Evolutionary conservation across 768 basidiomycete genomes (phyloP), one percentile per base, ranked within the genome.

Genomic region (Macrolepiota dolichaula): DNA sequence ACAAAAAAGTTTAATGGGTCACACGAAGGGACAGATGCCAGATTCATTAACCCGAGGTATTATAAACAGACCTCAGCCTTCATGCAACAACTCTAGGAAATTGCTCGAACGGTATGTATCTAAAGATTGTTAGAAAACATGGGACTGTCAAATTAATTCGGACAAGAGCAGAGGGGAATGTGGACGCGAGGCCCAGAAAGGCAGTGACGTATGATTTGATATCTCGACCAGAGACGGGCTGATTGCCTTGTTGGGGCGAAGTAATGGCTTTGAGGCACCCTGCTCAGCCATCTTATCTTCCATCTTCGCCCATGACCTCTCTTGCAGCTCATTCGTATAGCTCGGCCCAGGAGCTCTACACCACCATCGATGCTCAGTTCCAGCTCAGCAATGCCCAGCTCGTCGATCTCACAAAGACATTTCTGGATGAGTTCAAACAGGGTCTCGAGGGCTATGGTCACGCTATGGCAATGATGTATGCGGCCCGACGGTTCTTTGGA

Each of bases 391-490:
- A 84, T 25, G 80, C 86, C 36, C 71, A 74, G 55, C 85, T 98
- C 59, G 71, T 84, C 51, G 75, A 81, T 54, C 89, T 98, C 72
- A 87, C 92, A 10, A 76, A 81, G 38, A 84, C 88, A 29, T 98
- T 98, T 73, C 79, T 95, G 36, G 78, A 83, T 57, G 96, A 98
- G 70, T 87, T 94, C 69, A 78, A 81, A 36, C 69, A 83, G 7
- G 97, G 97, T 13, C 76, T 99, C 17, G 73, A 77, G 2, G 76
- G 76, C 65, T 94, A 94, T 77, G 85, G 84, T 37, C 84, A 89
- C 49, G 79, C 89, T 42, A 91, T 96, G 87, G 94, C 95, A 5
- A 97, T 98, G 92, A 94, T 98, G 87, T 91, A 65, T 59, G 85
- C 22, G 42, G 35, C 17, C 49, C 44, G 6, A 42, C 32, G 17